These are phyloP conservation scores for Stygiomarasmius scandens DNA, from an alignment of 1,284 basidiomycete species.

Conservation along the genomic window DNA sequence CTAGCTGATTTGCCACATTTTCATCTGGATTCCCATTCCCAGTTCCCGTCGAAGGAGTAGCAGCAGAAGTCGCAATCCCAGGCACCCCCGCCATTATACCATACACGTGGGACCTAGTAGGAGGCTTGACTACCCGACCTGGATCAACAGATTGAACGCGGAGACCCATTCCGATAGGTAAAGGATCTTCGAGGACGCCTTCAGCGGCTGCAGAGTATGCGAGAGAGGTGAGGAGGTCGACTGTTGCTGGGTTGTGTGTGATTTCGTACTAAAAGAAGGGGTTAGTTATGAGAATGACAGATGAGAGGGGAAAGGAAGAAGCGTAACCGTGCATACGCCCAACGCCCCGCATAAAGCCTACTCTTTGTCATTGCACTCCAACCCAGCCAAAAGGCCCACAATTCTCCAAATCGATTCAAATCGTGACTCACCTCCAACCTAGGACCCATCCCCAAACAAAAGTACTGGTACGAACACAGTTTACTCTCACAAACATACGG, in stretches of 20 bases:
- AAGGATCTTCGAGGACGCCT: constrained; percentile 51
- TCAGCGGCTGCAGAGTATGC: constrained; percentile 56
- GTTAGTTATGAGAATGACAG: background rate
- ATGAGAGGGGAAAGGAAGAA: background rate
- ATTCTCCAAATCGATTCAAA: no score
- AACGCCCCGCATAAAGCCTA: no score
- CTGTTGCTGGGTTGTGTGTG: constrained; percentile 54
- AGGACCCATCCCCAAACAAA: constrained; percentile 58
- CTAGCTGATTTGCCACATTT: no score
- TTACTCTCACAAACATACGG: constrained; percentile 65
- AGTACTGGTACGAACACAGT: constrained; percentile 67
- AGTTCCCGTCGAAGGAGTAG: background rate
- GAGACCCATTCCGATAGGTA: constrained; percentile 60
- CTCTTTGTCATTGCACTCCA: no score
- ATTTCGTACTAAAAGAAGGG: constrained; percentile 61
- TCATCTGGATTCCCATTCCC: no score
- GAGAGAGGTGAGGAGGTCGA: constrained; percentile 65
- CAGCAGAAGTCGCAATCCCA: background rate
- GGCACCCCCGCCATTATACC: background rate
- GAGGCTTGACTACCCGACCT: constrained; percentile 7
- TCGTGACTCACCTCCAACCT: constrained; percentile 62
- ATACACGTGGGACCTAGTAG: background rate
- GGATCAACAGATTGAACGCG: constrained; percentile 43
- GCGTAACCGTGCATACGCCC: no score
- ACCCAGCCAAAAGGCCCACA: no score